These are phyloP conservation scores for Lathyrus tuberosus DNA, from an alignment of 306 rosid species.

Conservation along the genomic window DNA sequence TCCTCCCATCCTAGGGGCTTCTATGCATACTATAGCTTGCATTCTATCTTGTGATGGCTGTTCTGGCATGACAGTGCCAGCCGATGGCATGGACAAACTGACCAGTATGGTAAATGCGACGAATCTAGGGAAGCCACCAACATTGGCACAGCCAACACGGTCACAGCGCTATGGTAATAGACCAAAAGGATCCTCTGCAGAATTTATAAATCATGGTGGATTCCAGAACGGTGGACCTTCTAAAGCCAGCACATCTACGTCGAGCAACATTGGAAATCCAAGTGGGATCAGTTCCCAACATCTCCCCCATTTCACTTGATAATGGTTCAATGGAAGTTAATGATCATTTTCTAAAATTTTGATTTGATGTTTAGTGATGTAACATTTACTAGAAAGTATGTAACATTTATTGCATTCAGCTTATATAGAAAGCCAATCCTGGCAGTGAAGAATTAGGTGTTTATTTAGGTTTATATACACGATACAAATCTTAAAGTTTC, in stretches of 20 bases:
- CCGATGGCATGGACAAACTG: constrained; percentile 44
- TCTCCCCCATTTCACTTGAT: constrained; percentile 22
- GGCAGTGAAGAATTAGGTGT: constrained; percentile 13
- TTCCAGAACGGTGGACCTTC: constrained; percentile 24
- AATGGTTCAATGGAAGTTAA: constrained; percentile 24
- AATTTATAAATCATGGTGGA: constrained; percentile 23
- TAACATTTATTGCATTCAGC: background rate
- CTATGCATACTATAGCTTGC: constrained; percentile 59
- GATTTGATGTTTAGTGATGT: constrained; percentile 11
- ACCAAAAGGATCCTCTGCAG: constrained; percentile 38
- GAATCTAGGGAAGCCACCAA: constrained; percentile 35
- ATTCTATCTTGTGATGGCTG: constrained; percentile 75
- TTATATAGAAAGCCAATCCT: constrained; percentile 29
- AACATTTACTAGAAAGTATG: constrained; percentile 30
- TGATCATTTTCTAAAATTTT: background rate
- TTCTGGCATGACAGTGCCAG: constrained; percentile 43
- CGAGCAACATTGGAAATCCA: constrained; percentile 25
- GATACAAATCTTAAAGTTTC: constrained; percentile 23
- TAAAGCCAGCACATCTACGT: constrained; percentile 25
- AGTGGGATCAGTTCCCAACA: constrained; percentile 19
- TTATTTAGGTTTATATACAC: constrained; percentile 21
- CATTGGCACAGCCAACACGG: background rate
- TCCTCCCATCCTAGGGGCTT: constrained; percentile 67
- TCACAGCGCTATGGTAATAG: constrained; percentile 32
- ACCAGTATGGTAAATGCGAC: constrained; percentile 47